Base-by-base conservation (phyloP, 805 yeast genomes). In the Tanozyma kutaoensis region DNA sequence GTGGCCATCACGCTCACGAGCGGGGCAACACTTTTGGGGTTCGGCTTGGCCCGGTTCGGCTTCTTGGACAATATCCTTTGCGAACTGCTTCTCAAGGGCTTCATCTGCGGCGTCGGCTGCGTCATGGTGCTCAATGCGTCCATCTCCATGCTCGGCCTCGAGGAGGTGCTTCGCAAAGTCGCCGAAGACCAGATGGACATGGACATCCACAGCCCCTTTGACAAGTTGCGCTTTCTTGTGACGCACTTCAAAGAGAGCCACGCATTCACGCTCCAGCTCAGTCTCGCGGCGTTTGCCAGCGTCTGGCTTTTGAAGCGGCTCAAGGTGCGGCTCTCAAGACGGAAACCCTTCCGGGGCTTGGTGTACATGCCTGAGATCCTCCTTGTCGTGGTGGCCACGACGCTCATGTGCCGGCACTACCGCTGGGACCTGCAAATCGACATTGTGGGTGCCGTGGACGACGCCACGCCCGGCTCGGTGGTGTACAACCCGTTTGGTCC, bases 291-390 rank as follows among this genome's bases (percentile, higher is more conserved):
- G 1, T 66, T 85, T 27, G 24, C 78, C 10, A 29, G 71, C 10
- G 37, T 55, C 2, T 41, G 70, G 33, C 55, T 71, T 14, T 25
- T 52, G 2, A 34, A 31, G 12, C 38, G 27, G 9, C 34, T 30
- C 29, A 32, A 59, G 20, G 5, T 12, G 10, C 17, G 7, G 17
- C 17, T 15, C 17, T 7, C 7, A 5, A 15, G 7, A 7, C 7
- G 7, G 7, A 5, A 10, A 10, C 23, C 7, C 11, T 4, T 22
- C 10, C 24, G 12, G 11, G 51, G 58, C 31, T 62, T 71, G 8
- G 62, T 74, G 1, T 79, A 77, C 33, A 49, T 91, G 18, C 97
- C 98, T 0, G 97, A 88, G 37, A 86, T 88, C 21, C 55, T 88
- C 31, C 40, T 78, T 4, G 77, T 79, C n/a, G 85, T 88, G 1